Conservation (phyloP, 441 rosid genomes). For the Bocquillonia castaneifolia region DNA sequence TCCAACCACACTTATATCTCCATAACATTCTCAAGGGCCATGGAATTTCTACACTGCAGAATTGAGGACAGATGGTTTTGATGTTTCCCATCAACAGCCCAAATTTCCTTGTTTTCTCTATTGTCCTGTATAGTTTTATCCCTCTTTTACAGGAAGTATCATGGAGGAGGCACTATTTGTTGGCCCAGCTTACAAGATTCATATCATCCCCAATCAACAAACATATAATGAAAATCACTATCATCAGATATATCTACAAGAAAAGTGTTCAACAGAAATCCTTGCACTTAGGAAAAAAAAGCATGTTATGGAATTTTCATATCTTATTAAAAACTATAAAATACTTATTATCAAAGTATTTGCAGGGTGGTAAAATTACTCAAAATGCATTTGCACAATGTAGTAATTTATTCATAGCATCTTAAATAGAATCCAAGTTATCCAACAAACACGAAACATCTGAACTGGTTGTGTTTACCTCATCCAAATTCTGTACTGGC, state of each 20-base stretch:
- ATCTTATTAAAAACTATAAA: neutral
- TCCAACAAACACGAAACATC: neutral
- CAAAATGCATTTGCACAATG: neutral
- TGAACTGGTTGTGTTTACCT: constrained; percentile 47
- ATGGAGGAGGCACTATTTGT: neutral
- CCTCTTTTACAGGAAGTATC: neutral
- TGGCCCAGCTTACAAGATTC: too few species aligned
- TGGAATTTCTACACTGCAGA: too few species aligned
- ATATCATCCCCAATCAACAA: too few species aligned
- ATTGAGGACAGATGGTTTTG: too few species aligned
- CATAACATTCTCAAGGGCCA: too few species aligned
- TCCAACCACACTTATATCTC: too few species aligned
- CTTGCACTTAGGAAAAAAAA: too few species aligned
- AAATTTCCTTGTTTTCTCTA: too few species aligned
- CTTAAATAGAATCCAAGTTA: neutral
- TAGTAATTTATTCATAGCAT: neutral
- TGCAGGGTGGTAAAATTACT: neutral
- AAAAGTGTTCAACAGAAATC: neutral
- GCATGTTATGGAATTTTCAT: neutral
- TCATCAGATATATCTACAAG: neutral
- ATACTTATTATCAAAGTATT: neutral
- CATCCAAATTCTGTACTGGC: constrained; percentile 83
- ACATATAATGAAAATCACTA: too few species aligned
- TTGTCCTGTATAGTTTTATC: too few species aligned
- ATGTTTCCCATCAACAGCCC: neutral